Base-by-base conservation (phyloP, 2,329 filamentous ascomycete species). In the Acephala macrosclerotiorum region DNA sequence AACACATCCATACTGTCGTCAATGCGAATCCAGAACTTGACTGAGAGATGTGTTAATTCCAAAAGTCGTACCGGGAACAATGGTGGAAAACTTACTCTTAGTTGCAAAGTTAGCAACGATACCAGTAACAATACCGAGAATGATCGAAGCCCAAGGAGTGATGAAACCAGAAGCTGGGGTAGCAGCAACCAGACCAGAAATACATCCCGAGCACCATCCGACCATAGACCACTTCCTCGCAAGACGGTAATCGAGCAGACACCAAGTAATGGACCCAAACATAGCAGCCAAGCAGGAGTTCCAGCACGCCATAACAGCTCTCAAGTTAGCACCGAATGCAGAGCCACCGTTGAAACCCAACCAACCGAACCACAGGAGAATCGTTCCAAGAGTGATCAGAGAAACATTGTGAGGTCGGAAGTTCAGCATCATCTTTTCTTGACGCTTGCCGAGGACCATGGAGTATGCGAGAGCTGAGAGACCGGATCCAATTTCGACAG, bases 371-470 rank as follows among this genome's bases (percentile, higher is more conserved):
- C 94, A 98, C 64, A 99, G 93, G 74, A 99, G 87, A 71, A 97
- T 87, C 3, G 96, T 98, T 69, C 96, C 96, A 73, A 98, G 90
- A 0, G 96, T 94, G 81, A 99, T 97, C 76, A 98, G 87, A 6
- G 94, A 97, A 72, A 98, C 96, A 83, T 99, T 99, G 85, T 99
- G 96, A 20, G 96, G 96, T 72, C 96, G 93, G 87, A 98, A 98
- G 87, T 98, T 98, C 81, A 97, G 88, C 93, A 98, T 97, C 94
- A 98, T 97, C 84, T 94, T 96, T 84, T 98, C 95, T 83, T 97
- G 96, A 72, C 96, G 93, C 76, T 94, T 92, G 72, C 96, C 96
- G 67, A 99, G 91, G 42, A 97, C 90, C 92, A 93, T 91, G 2
- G 94, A 97, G 83, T 98, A 99, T 71, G 96, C 96, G 56, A 98